phyloP scores from a whole-genome alignment of 1,139 yeast species.

The Magnusiomyces suaveolens region DNA sequence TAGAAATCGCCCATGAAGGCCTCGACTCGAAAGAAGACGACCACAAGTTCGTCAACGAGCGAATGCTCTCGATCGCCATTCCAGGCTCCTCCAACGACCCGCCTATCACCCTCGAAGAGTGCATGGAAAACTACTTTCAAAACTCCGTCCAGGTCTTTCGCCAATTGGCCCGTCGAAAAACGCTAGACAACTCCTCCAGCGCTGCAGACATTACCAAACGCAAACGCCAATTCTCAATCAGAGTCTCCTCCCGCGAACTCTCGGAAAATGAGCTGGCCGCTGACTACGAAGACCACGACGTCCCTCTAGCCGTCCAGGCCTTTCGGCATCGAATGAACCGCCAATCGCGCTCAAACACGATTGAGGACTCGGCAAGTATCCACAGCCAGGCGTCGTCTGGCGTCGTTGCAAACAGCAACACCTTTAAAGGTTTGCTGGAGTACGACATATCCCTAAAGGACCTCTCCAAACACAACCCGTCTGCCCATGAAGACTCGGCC shows the following conservation, averaged over 20 bases:
- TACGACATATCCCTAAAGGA: background rate
- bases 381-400: background rate
- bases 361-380: background rate
- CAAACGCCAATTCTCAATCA: conserved; percentile 2
- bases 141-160: conserved; percentile 61
- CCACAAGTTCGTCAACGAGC: conserved; percentile 56
- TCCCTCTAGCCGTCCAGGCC: background rate
- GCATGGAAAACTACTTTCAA: conserved; percentile 64
- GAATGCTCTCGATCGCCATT: conserved; percentile 58
- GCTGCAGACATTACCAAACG: background rate
- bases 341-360: background rate
- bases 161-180: conserved; percentile 52
- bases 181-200: conserved; percentile 25
- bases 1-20: conserved; percentile 74
- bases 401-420: background rate
- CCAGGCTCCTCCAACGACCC: conserved; percentile 40
- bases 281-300: background rate
- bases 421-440: background rate
- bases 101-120: conserved; percentile 55
- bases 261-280: background rate
- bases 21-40: conserved; percentile 57
- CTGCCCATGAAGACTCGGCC: no score
- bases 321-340: background rate
- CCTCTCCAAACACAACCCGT: background rate
- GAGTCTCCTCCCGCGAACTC: background rate